Evolutionary conservation across 2,329 filamentous ascomycete genomes (phyloP).

Genomic region (Aaosphaeria pasadenensis): DNA sequence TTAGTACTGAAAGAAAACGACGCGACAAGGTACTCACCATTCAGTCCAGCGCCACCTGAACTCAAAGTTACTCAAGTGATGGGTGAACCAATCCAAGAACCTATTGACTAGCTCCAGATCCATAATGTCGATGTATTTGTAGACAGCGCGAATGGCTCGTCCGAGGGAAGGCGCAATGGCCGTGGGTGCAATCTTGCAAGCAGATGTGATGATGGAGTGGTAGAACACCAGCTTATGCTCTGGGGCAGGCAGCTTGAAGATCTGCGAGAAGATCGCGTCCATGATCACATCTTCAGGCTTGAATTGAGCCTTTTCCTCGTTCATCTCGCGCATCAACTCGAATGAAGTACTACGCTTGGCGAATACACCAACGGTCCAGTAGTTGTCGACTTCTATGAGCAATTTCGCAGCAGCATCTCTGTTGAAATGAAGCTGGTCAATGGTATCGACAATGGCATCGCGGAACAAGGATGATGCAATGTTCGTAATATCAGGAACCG

Average conservation of each 20-base stretch:
- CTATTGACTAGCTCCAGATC: slow-evolving; percentile 83
- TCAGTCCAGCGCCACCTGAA: slow-evolving; percentile 99
- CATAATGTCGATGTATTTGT: slow-evolving; percentile 75
- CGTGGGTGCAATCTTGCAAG: slow-evolving; percentile 91
- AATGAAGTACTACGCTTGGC: slow-evolving; percentile 91
- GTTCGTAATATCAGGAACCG: slow-evolving; percentile 73
- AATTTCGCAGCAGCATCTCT: slow-evolving; percentile 82
- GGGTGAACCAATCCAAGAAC: slow-evolving; percentile 96
- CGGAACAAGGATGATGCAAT: slow-evolving; percentile 81
- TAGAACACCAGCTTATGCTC: slow-evolving; percentile 97
- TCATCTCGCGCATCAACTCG: slow-evolving; percentile 71
- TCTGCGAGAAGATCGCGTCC: slow-evolving; percentile 95
- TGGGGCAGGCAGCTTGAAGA: slow-evolving; percentile 80
- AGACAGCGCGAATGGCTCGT: slow-evolving; percentile 87
- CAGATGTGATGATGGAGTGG: slow-evolving; percentile 89
- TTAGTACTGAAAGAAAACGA: background rate
- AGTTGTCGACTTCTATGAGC: slow-evolving; percentile 91
- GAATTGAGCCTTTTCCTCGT: slow-evolving; percentile 75
- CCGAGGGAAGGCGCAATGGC: slow-evolving; percentile 95
- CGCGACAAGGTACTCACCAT: slow-evolving; percentile 57
- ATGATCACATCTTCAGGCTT: slow-evolving; percentile 97
- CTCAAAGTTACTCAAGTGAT: slow-evolving; percentile 97
- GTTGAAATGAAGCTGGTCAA: slow-evolving; percentile 93
- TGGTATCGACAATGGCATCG: slow-evolving; percentile 84
- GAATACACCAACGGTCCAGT: slow-evolving; percentile 86